A percentile compares a stretch with the other conserved stretches of the same genome.
These are phyloP conservation scores for Gloeophyllum trabeum DNA, from an alignment of 768 basidiomycete genomes.

Conservation along the genomic window DNA sequence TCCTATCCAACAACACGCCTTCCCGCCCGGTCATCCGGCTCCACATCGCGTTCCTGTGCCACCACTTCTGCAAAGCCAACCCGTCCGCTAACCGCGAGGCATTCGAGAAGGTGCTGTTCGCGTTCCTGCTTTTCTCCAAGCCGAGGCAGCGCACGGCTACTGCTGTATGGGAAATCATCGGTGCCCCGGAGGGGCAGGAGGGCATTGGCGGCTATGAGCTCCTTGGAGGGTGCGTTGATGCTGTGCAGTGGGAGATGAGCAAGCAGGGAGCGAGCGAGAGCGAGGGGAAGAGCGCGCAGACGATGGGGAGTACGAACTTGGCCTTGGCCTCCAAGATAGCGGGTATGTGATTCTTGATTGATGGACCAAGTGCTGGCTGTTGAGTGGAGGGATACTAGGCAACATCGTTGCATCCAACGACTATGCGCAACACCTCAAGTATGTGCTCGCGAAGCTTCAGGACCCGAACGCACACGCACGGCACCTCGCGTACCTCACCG, in stretches of 20 bases:
- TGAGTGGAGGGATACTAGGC: slow-evolving; percentile 24
- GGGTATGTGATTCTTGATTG: slow-evolving; percentile 26
- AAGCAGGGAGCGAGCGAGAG: slow-evolving; percentile 18
- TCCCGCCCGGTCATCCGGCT: slow-evolving; percentile 39
- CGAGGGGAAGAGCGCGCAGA: slow-evolving; percentile 23
- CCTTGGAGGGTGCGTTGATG: slow-evolving; percentile 41
- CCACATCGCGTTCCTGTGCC: slow-evolving; percentile 46
- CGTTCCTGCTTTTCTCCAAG: slow-evolving; percentile 66
- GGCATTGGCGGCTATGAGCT: slow-evolving; percentile 26
- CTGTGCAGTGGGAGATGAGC: slow-evolving; percentile 20
- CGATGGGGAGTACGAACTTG: slow-evolving; percentile 41
- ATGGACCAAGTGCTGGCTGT: not conserved
- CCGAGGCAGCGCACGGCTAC: slow-evolving; percentile 53
- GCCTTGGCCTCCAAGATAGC: slow-evolving; percentile 52
- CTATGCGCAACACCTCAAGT: slow-evolving; percentile 28
- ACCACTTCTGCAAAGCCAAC: slow-evolving; percentile 24
- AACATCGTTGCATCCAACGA: slow-evolving; percentile 49
- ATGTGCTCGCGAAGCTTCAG: slow-evolving; percentile 40
- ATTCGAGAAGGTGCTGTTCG: slow-evolving; percentile 52
- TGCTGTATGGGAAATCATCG: slow-evolving; percentile 67
- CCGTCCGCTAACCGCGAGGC: slow-evolving; percentile 18
- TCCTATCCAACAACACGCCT: slow-evolving; percentile 28
- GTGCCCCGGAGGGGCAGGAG: slow-evolving; percentile 17
- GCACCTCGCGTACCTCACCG: slow-evolving; percentile 47
- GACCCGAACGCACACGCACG: slow-evolving; percentile 39